Percentiles rank a stretch among this genome's conserved stretches.
These are phyloP conservation scores for Ramularia endophylla DNA, from an alignment of 2,329 filamentous ascomycete genomes.

Conservation along the genomic window DNA sequence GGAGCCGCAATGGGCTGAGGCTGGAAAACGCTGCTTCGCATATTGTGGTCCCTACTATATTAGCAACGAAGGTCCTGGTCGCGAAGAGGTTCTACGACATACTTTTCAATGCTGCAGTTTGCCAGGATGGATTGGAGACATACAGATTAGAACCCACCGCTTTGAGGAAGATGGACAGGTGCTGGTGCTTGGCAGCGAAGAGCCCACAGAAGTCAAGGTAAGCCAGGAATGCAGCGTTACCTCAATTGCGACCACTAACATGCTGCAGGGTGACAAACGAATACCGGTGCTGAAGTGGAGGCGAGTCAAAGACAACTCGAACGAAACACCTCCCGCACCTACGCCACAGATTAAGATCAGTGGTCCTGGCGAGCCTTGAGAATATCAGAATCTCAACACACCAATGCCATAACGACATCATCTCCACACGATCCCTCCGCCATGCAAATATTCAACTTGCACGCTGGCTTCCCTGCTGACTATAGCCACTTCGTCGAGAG, in stretches of 20 bases:
- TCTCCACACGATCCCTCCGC: too few species aligned
- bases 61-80: conserved; percentile 29
- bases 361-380: conserved; percentile 33
- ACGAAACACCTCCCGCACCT: conserved; percentile 29
- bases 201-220: conserved; percentile 35
- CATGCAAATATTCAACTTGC: too few species aligned
- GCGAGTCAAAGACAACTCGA: conserved; percentile 28
- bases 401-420: too few species aligned
- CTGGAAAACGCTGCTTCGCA: conserved; percentile 32
- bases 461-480: too few species aligned
- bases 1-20: conserved; percentile 35
- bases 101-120: conserved; percentile 35
- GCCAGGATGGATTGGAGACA: conserved; percentile 35
- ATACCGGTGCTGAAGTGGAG: conserved; percentile 34
- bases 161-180: conserved; percentile 36
- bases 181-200: conserved; percentile 34
- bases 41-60: conserved; percentile 37
- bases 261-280: conserved; percentile 30
- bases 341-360: conserved; percentile 35
- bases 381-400: too few species aligned
- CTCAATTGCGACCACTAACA: neutral
- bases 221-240: neutral
- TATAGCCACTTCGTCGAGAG: too few species aligned
- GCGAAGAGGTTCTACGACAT: conserved; percentile 31
- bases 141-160: conserved; percentile 32